These are phyloP conservation scores for Taphrina deformans DNA, from an alignment of 1,139 yeast species.

Conservation along the genomic window DNA sequence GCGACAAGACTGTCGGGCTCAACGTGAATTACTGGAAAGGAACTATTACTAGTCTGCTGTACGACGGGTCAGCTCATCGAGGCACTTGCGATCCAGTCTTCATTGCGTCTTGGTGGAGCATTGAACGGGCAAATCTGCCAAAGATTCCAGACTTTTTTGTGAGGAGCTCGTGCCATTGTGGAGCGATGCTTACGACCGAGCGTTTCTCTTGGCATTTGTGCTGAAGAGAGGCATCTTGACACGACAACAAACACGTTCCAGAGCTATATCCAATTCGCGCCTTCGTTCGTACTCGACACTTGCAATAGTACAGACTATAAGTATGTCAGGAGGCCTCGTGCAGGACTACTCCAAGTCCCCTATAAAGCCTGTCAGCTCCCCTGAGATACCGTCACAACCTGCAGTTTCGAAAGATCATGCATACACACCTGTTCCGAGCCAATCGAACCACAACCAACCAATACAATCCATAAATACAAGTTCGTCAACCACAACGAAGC, in stretches of 20 bases:
- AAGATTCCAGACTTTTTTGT: not conserved
- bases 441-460: not conserved
- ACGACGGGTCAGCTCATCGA: too few species aligned
- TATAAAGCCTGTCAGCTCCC: slow-evolving; percentile 7
- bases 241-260: slow-evolving; percentile 1
- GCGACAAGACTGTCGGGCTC: too few species aligned
- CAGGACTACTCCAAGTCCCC: slow-evolving; percentile 25
- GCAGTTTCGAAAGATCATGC: not conserved
- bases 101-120: not conserved
- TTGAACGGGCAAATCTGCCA: not conserved
- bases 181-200: not conserved
- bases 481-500: not conserved
- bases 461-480: not conserved
- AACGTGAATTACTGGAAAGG: too few species aligned
- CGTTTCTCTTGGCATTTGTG: not conserved
- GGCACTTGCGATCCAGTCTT: too few species aligned
- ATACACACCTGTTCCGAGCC: not conserved
- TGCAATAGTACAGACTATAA: not conserved
- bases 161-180: not conserved
- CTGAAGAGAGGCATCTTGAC: not conserved
- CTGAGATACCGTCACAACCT: not conserved
- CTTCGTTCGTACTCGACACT: too few species aligned
- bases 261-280: too few species aligned
- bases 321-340: slow-evolving; percentile 16
- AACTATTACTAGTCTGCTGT: too few species aligned